These are phyloP conservation scores for Fusarium sp. DNA, from an alignment of 2,329 filamentous ascomycete species.

Conservation along the genomic window DNA sequence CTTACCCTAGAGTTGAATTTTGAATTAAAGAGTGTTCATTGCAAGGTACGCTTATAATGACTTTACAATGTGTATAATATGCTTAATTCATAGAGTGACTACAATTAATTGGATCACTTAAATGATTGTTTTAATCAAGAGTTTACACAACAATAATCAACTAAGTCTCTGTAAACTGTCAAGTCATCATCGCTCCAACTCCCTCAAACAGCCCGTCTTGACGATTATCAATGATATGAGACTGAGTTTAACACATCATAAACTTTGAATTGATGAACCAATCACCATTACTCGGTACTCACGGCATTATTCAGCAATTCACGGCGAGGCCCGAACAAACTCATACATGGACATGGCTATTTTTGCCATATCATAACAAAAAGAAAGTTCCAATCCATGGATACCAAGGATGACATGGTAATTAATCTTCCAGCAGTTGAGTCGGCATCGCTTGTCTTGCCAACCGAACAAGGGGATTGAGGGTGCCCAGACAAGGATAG, in stretches of 20 bases:
- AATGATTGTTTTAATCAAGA: too few species aligned
- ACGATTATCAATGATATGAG: too few species aligned
- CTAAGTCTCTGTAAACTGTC: too few species aligned
- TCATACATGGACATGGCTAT: not conserved
- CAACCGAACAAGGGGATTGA: not conserved
- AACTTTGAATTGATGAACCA: not conserved
- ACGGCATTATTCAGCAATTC: not conserved
- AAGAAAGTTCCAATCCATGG: not conserved
- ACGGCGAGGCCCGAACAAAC: not conserved
- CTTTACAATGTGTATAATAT: too few species aligned
- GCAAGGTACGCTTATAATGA: too few species aligned
- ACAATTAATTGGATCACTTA: not conserved
- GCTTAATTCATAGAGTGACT: constrained; percentile 1
- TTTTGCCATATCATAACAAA: not conserved
- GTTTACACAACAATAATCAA: too few species aligned
- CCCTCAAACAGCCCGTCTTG: too few species aligned
- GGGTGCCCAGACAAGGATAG: constrained; percentile 11
- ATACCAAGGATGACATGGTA: not conserved
- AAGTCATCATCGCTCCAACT: too few species aligned
- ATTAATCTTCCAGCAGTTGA: not conserved
- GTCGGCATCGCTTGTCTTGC: constrained; percentile 13
- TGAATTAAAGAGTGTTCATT: not conserved
- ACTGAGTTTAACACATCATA: too few species aligned
- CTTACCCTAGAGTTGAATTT: constrained; percentile 17
- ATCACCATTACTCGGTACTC: constrained; percentile 2